These are phyloP conservation scores for Tricholoma matsutake DNA, from an alignment of 768 basidiomycete species.

Conservation along the genomic window DNA sequence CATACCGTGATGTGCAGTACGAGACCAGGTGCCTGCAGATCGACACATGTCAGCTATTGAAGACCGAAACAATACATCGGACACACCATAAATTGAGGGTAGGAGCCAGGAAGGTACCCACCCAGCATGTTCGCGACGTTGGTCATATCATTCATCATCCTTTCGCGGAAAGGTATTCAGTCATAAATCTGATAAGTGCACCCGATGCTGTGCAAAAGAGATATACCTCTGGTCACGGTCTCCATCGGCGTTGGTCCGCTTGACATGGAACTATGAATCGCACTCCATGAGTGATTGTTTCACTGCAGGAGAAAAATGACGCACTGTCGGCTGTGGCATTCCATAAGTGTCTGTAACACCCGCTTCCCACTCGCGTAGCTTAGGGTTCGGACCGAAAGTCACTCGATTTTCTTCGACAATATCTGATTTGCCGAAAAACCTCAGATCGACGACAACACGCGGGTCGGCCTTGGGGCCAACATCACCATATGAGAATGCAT, in stretches of 20 bases:
- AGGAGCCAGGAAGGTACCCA: slow-evolving; percentile 27
- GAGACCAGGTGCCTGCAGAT: not conserved
- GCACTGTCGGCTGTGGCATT: not conserved
- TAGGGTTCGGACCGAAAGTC: too few species aligned
- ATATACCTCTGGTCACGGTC: not conserved
- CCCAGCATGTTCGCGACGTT: slow-evolving; percentile 27
- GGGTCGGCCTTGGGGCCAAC: too few species aligned
- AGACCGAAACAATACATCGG: not conserved
- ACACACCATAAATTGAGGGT: not conserved
- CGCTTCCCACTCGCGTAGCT: slow-evolving; percentile 13
- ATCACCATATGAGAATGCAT: slow-evolving; percentile 33
- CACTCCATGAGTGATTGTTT: not conserved
- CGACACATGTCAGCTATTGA: not conserved
- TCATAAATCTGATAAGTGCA: not conserved
- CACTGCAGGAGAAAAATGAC: not conserved
- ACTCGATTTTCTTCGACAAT: too few species aligned
- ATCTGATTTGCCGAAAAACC: too few species aligned
- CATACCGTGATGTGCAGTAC: not conserved
- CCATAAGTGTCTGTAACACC: slow-evolving; percentile 3
- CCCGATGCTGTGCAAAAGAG: not conserved
- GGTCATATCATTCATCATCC: slow-evolving; percentile 21
- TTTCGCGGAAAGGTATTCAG: not conserved
- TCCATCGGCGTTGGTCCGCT: not conserved
- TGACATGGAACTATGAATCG: not conserved
- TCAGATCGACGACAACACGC: too few species aligned